Conservation (phyloP, 108 stramenopile genomes). For the Stephanodiscus triporus region DNA sequence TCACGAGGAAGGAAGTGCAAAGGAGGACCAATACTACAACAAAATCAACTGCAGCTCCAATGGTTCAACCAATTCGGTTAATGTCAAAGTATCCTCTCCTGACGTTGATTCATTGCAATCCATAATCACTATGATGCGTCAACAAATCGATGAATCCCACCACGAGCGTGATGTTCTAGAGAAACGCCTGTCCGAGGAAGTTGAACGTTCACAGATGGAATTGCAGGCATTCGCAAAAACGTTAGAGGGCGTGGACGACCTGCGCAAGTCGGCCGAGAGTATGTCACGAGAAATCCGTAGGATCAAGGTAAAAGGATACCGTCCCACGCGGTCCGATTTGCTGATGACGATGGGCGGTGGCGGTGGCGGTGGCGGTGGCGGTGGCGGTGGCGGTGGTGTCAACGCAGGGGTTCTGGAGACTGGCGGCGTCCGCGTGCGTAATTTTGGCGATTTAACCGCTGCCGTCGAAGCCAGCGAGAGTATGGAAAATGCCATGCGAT, state of each 20-base stretch:
- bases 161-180: constrained; percentile 31
- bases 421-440: not conserved
- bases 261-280: constrained; percentile 29
- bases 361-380: not conserved
- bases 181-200: constrained; percentile 31
- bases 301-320: constrained; percentile 46
- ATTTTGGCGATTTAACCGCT: constrained; percentile 27
- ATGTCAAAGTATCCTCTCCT: constrained; percentile 7
- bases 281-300: constrained; percentile 37
- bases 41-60: too few species aligned
- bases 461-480: constrained; percentile 31
- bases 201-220: constrained; percentile 32
- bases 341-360: not conserved
- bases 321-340: constrained; percentile 37
- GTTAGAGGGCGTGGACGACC: constrained; percentile 39
- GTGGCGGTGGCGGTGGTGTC: not conserved
- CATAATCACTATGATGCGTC: constrained; percentile 31
- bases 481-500: constrained; percentile 40
- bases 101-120: constrained; percentile 34
- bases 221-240: constrained; percentile 38
- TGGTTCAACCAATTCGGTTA: not conserved
- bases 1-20: not conserved
- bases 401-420: not conserved
- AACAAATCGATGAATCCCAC: constrained; percentile 27
- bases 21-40: constrained; percentile 4